These are phyloP conservation scores for Naumovozyma baii DNA, from an alignment of 805 yeast species.

Conservation along the genomic window DNA sequence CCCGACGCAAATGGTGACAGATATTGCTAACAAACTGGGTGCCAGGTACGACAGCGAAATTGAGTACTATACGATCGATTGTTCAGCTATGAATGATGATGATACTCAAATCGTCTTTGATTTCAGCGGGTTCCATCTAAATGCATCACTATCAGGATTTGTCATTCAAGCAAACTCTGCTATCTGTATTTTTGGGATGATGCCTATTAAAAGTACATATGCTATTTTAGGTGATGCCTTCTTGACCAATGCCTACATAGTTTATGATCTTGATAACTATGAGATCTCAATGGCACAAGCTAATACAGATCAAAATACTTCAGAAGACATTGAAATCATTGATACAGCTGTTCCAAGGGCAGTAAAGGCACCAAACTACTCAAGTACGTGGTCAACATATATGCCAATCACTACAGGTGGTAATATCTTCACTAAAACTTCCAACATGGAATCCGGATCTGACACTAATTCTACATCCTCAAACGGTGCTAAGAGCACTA, in stretches of 20 bases:
- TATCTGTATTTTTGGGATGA: constrained; percentile 38
- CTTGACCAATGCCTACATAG: constrained; percentile 51
- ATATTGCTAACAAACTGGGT: constrained; percentile 32
- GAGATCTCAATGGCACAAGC: constrained; percentile 51
- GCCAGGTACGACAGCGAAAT: constrained; percentile 34
- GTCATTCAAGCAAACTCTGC: constrained; percentile 11
- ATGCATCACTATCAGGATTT: constrained; percentile 37
- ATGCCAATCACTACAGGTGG: constrained; percentile 21
- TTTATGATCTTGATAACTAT: constrained; percentile 50
- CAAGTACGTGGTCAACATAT: constrained; percentile 34
- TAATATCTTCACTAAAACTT: constrained; percentile 16
- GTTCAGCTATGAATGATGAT: constrained; percentile 32
- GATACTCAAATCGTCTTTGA: constrained; percentile 35
- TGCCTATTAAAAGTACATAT: constrained; percentile 15
- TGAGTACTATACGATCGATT: constrained; percentile 40
- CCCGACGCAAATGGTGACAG: constrained; percentile 30
- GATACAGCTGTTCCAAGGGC: constrained; percentile 38
- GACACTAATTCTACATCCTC: constrained; percentile 2
- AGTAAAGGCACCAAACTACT: constrained; percentile 37
- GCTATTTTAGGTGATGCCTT: constrained; percentile 48
- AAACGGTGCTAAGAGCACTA: background rate
- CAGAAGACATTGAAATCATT: constrained; percentile 19
- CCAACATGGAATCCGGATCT: constrained; percentile 1
- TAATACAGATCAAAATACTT: constrained; percentile 9
- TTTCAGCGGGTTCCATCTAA: constrained; percentile 50